phyloP scores from a whole-genome alignment of 169 alveolate species.

The Plasmodium chabaudi region DNA sequence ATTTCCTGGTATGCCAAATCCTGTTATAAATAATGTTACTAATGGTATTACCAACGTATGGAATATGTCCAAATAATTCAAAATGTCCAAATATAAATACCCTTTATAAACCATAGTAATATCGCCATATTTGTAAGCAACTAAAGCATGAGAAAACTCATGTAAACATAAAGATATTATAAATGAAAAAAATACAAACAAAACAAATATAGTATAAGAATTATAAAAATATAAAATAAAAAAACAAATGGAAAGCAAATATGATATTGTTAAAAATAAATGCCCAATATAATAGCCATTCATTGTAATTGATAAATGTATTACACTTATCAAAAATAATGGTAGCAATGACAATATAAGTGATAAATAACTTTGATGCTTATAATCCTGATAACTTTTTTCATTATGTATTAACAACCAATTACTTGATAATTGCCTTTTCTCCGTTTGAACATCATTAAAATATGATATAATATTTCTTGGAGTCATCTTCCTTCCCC shows the following conservation, averaged over 20 bases:
- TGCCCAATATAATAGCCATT: constrained; percentile 60
- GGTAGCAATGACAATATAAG: constrained; percentile 43
- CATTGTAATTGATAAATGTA: constrained; percentile 41
- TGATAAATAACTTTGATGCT: constrained; percentile 26
- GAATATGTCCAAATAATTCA: constrained; percentile 59
- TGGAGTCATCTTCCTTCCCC: constrained; percentile 37
- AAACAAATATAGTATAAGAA: constrained; percentile 41
- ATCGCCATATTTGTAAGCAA: constrained; percentile 69
- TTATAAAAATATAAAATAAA: constrained; percentile 64
- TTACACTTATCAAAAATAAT: constrained; percentile 16
- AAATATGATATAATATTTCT: constrained; percentile 26
- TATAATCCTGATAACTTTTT: constrained; percentile 25
- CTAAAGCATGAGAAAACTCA: constrained; percentile 69
- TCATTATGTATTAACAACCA: constrained; percentile 27
- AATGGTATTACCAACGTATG: constrained; percentile 57
- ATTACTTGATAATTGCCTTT: constrained; percentile 29
- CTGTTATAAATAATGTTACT: constrained; percentile 47
- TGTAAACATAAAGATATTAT: constrained; percentile 68
- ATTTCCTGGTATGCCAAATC: constrained; percentile 73
- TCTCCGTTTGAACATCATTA: constrained; percentile 19
- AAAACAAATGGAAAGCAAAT: constrained; percentile 63
- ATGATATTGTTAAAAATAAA: constrained; percentile 58
- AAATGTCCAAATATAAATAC: constrained; percentile 62
- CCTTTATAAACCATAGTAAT: constrained; percentile 74
- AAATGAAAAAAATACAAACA: constrained; percentile 58